These are phyloP conservation scores for Pigoraptor vietnamica DNA, from an alignment of 78 protist genomes.

Conservation along the genomic window DNA sequence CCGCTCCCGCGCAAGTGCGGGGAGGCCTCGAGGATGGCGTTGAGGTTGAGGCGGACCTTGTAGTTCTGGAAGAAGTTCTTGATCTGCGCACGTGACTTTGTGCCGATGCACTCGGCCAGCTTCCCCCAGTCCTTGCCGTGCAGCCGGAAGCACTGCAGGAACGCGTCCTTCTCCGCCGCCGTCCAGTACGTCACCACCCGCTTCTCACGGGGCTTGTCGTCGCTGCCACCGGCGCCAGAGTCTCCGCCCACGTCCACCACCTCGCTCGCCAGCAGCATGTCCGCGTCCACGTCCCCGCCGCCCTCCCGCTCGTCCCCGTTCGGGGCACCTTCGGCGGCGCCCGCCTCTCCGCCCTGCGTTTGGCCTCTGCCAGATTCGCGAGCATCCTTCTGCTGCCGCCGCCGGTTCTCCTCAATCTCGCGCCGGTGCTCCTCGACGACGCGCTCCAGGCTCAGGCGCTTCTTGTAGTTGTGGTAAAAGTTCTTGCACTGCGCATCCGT, in stretches of 20 bases:
- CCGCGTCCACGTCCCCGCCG: neutral
- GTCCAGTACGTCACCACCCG: slow-evolving; percentile 8
- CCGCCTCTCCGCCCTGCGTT: neutral
- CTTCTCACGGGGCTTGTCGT: neutral
- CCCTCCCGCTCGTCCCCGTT: neutral
- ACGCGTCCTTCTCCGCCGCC: slow-evolving; percentile 1
- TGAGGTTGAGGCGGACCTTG: neutral
- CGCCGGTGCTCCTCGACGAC: neutral
- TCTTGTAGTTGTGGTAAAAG: slow-evolving; percentile 17
- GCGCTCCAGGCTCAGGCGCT: no score
- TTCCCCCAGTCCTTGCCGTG: slow-evolving; percentile 13
- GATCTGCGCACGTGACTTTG: slow-evolving; percentile 12
- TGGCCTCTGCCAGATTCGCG: no score
- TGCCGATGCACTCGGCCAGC: neutral
- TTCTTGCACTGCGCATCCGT: slow-evolving; percentile 16
- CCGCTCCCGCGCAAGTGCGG: neutral
- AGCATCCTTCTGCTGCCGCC: no score
- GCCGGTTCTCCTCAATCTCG: no score
- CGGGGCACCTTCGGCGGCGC: no score
- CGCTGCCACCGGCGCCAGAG: neutral
- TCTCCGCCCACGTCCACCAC: neutral
- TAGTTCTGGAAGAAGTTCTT: slow-evolving; percentile 33
- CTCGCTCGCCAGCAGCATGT: neutral
- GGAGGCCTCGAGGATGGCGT: neutral
- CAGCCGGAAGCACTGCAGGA: neutral